Evolutionary conservation across 306 rosid species (phyloP), one percentile per base, ranked within the genome.

Genomic region (Cucumis cinereus): DNA sequence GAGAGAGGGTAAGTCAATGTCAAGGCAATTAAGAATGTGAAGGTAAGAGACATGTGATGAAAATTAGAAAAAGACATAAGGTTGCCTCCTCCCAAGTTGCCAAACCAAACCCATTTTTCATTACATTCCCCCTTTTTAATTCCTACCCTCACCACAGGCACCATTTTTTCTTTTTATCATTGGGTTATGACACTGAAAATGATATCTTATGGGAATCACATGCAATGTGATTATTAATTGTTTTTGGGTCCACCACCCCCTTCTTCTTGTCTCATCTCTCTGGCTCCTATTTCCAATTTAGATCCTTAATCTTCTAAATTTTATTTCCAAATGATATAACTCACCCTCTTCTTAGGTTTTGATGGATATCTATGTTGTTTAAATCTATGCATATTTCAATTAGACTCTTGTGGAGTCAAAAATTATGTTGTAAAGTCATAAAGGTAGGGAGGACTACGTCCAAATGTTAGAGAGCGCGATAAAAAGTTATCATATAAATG

Each of bases 181-280:
- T 33, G 10, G 24, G 16, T 36, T 64, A 64, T 64, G 50, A 64
- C 71, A 35, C 3, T 66, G 72, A 66, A 66, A 66, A 38, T 66
- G 72, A 66, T 66, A n/a, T 66, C 50, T 66, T 38, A n/a, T 63
- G 17, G 24, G 72, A 66, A 36, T 66, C 72, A 66, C 72, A 66
- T 66, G 72, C 72, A 19, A 16, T 66, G 10, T 66, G 1, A 35
- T 36, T 62, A 33, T 33, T 50, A 50, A 12, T 16, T 52, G n/a
- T 35, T 10, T 10, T 64, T 35, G 28, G 72, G 72, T 36, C 72
- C 72, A 66, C 72, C 23, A n/a, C 24, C 50, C 40, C 41, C 45
- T 36, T 33, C 67, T 61, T 59, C 49, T 66, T 66, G 52, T 38
- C 72, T 66, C 72, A 66, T 38, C 72, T 20, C 26, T n/a, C 72